Percentiles rank a stretch among this genome's conserved stretches.
Evolutionary conservation across 2,329 filamentous ascomycete genomes (phyloP).

Genomic region (Fusarium haematococcum): DNA sequence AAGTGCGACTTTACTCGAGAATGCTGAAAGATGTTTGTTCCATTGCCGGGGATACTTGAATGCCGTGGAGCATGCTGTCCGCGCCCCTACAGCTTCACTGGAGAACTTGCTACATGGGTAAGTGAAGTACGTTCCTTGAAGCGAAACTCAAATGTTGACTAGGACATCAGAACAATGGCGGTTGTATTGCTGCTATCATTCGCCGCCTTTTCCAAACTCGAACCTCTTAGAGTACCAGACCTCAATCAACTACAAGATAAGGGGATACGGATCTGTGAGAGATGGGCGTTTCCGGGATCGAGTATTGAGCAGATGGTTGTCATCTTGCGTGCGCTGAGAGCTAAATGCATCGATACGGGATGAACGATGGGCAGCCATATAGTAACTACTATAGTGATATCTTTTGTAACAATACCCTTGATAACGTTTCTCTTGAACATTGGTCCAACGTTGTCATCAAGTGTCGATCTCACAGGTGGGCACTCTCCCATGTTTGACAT

Average conservation of each 20-base stretch:
- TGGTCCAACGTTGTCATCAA: not conserved
- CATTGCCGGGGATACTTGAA: conserved; percentile 30
- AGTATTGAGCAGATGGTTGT: conserved; percentile 40
- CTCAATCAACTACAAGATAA: conserved; percentile 34
- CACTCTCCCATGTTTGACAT: conserved; percentile 3
- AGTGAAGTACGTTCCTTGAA: not conserved
- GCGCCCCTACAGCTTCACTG: conserved; percentile 17
- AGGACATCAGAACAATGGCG: conserved; percentile 23
- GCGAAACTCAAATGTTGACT: not conserved
- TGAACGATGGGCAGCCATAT: not conserved
- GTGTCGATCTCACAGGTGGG: not conserved
- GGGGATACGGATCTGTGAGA: conserved; percentile 32
- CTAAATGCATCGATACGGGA: conserved; percentile 34
- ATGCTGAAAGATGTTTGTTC: conserved; percentile 28
- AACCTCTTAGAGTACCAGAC: conserved; percentile 24
- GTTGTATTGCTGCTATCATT: conserved; percentile 30
- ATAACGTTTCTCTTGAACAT: not conserved
- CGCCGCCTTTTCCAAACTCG: conserved; percentile 30
- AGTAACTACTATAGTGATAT: not conserved
- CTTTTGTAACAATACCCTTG: not conserved
- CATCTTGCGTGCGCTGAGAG: conserved; percentile 31
- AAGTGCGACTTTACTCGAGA: conserved; percentile 18
- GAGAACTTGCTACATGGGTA: conserved; percentile 36
- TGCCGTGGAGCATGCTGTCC: conserved; percentile 28
- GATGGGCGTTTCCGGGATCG: conserved; percentile 35